These are phyloP conservation scores for Eremochloa ophiuroides DNA, from an alignment of 176 grass and related monocot genomes.

Conservation along the genomic window DNA sequence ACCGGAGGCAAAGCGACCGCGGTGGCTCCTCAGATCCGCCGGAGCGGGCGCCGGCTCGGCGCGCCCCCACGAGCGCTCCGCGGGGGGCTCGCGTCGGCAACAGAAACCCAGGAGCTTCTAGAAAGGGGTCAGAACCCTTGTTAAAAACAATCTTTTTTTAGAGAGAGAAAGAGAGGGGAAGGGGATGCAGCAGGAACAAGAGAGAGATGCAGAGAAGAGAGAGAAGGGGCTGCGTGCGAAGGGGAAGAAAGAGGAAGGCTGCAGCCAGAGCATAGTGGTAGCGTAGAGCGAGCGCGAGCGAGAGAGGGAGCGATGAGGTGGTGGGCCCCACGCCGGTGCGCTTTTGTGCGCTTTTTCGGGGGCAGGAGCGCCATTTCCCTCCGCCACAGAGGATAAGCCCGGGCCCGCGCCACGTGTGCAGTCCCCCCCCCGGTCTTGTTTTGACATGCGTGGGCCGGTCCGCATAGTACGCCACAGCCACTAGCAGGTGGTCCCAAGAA, in stretches of 20 bases:
- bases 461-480: rapidly evolving
- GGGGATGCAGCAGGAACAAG: not conserved
- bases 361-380: constrained; percentile 27
- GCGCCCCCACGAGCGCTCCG: not conserved
- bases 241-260: not conserved
- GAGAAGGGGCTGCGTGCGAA: no score
- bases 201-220: not conserved
- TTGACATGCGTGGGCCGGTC: not conserved
- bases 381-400: constrained; percentile 3
- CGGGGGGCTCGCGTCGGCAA: not conserved
- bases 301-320: constrained; percentile 10
- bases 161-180: not conserved
- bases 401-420: constrained; percentile 24
- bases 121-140: not conserved
- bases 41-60: not conserved
- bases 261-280: not conserved
- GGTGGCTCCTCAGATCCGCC: constrained; percentile 29
- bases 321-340: constrained; percentile 41
- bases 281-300: not conserved
- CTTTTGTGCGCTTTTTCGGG: constrained; percentile 86
- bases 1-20: not conserved
- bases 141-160: not conserved
- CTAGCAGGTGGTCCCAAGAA: rapidly evolving
- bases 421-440: not conserved
- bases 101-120: constrained; percentile 3